Conservation (phyloP, 2,329 filamentous ascomycete genomes). For the Talaromyces marneffei region DNA sequence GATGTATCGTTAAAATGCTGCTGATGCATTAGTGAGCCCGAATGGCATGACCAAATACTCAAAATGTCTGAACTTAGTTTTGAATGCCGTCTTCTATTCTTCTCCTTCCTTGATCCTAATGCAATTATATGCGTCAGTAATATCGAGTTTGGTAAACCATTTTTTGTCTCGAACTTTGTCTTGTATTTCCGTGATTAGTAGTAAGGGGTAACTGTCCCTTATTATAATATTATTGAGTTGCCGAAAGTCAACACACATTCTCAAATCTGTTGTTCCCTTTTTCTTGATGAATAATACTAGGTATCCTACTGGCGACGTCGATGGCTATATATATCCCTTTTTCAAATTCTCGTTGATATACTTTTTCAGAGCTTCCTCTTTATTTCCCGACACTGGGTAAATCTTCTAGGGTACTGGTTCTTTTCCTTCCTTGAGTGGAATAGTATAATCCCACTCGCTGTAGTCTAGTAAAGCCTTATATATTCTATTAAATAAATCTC, state of each 20-base stretch:
- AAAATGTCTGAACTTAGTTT: constrained; percentile 21
- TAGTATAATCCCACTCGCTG: background rate
- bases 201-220: background rate
- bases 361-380: background rate
- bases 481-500: constrained; percentile 10
- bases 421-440: background rate
- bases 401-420: background rate
- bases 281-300: background rate
- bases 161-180: background rate
- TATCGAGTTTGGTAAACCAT: background rate
- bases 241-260: background rate
- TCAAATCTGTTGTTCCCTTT: background rate
- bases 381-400: constrained; percentile 5
- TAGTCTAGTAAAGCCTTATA: background rate
- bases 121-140: background rate
- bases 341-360: constrained; percentile 19
- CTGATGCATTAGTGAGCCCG: constrained; percentile 18
- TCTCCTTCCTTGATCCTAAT: background rate
- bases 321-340: constrained; percentile 19
- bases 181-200: background rate
- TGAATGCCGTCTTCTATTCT: constrained; percentile 18
- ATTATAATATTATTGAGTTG: background rate
- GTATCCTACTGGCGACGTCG: background rate
- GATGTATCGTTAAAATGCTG: background rate
- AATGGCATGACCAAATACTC: constrained; percentile 30